Evolutionary conservation across 140 eudicot genomes (phyloP).

Genomic region (Bidens hawaiensis): DNA sequence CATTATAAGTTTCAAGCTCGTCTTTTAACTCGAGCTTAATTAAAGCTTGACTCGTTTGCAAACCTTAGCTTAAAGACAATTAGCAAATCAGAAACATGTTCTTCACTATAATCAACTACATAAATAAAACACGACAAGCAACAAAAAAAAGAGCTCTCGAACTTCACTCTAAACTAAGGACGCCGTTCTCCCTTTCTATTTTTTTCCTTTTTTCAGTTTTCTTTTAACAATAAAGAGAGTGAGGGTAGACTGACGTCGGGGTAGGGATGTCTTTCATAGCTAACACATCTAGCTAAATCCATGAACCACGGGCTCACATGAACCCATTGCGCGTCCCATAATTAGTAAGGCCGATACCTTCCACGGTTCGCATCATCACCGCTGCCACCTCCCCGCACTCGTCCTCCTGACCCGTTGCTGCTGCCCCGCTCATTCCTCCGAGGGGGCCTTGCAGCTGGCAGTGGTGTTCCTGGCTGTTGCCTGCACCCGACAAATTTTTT

Average conservation of each 20-base stretch:
- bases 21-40: no score
- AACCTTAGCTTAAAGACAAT: conserved; percentile 4
- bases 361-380: conserved; percentile 60
- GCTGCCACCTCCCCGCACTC: conserved; percentile 48
- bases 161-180: conserved; percentile 18
- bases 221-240: neutral
- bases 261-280: neutral
- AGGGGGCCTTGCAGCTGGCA: conserved; percentile 71
- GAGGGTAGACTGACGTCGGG: neutral
- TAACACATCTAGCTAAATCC: conserved; percentile 20
- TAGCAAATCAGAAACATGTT: conserved; percentile 21
- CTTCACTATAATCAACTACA: conserved; percentile 31
- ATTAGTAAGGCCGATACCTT: conserved; percentile 82
- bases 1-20: neutral
- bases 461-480: conserved; percentile 91
- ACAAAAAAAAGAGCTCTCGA: neutral
- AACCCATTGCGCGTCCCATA: conserved; percentile 6
- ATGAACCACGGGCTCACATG: conserved; percentile 25
- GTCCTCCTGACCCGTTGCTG: conserved; percentile 59
- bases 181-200: neutral
- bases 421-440: conserved; percentile 75
- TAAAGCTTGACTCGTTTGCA: no score
- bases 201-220: neutral
- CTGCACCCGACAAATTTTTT: no score
- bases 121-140: conserved; percentile 25